Conservation (phyloP, 2,329 filamentous ascomycete genomes). For the Sphaerostilbella broomeana region DNA sequence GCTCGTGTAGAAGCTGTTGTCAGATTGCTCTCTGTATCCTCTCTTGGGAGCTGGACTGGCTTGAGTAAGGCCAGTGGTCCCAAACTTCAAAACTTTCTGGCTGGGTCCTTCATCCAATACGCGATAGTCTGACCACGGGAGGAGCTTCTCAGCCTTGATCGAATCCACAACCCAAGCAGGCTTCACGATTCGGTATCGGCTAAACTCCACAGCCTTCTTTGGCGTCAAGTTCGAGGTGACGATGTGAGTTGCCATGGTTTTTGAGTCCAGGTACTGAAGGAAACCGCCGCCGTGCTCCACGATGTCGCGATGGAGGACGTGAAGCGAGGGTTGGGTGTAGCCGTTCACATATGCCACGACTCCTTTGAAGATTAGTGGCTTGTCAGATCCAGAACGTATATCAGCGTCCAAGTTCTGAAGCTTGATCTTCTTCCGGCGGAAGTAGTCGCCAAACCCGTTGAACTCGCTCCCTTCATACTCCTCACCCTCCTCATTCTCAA, state of each 20-base stretch:
- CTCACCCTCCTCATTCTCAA: conserved; percentile 76
- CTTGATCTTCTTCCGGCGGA: conserved; percentile 93
- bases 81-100: conserved; percentile 67
- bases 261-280: conserved; percentile 88
- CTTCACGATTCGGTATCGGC: conserved; percentile 83
- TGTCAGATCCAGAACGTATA: conserved; percentile 61
- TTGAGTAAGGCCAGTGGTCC: conserved; percentile 60
- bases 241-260: conserved; percentile 93
- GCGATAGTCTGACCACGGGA: conserved; percentile 82
- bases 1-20: conserved; percentile 73
- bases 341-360: conserved; percentile 89
- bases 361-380: conserved; percentile 82
- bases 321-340: conserved; percentile 89
- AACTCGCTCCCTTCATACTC: conserved; percentile 86
- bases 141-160: conserved; percentile 67
- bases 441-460: conserved; percentile 86
- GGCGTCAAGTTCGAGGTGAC: conserved; percentile 85
- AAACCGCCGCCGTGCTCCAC: conserved; percentile 93
- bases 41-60: conserved; percentile 47
- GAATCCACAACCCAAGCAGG: conserved; percentile 93
- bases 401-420: conserved; percentile 89
- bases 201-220: conserved; percentile 87
- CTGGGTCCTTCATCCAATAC: conserved; percentile 77
- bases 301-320: conserved; percentile 78
- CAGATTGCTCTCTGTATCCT: conserved; percentile 75